phyloP scores from a whole-genome alignment of 2,329 filamentous ascomycete genomes.

The Colletotrichum zoysiae region DNA sequence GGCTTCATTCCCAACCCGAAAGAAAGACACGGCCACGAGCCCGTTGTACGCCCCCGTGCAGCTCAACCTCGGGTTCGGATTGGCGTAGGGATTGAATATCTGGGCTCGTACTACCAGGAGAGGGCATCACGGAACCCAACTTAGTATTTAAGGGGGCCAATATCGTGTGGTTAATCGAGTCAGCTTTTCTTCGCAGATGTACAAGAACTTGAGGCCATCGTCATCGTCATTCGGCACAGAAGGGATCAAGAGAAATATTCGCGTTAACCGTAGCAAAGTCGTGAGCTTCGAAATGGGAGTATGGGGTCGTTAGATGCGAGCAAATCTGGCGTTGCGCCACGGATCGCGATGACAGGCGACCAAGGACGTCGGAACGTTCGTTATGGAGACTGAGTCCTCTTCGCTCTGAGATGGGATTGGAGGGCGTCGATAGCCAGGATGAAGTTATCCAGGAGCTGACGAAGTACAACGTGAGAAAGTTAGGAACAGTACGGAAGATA shows the following conservation, averaged over 20 bases:
- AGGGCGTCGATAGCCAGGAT: neutral
- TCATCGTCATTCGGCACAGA: constrained; percentile 3
- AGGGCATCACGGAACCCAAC: constrained; percentile 20
- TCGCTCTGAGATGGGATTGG: no score
- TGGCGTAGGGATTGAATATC: neutral
- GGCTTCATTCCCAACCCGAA: constrained; percentile 8
- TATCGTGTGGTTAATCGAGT: constrained; percentile 4
- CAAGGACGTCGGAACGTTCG: neutral
- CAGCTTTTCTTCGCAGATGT: constrained; percentile 6
- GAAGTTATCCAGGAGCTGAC: neutral
- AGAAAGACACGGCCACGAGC: neutral
- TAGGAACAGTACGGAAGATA: no score
- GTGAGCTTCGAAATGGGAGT: neutral
- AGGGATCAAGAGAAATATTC: neutral
- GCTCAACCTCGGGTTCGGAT: neutral
- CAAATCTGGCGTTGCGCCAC: neutral
- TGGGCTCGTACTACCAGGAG: neutral
- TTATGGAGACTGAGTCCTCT: neutral
- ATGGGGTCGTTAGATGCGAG: neutral
- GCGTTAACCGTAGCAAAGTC: neutral
- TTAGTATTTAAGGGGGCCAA: constrained; percentile 9
- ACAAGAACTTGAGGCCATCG: neutral
- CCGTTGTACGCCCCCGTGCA: neutral
- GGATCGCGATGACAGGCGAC: neutral
- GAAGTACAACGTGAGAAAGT: neutral